Evolutionary conservation across 2,329 filamentous ascomycete species (phyloP).

Genomic region (Epichloe hybrida): DNA sequence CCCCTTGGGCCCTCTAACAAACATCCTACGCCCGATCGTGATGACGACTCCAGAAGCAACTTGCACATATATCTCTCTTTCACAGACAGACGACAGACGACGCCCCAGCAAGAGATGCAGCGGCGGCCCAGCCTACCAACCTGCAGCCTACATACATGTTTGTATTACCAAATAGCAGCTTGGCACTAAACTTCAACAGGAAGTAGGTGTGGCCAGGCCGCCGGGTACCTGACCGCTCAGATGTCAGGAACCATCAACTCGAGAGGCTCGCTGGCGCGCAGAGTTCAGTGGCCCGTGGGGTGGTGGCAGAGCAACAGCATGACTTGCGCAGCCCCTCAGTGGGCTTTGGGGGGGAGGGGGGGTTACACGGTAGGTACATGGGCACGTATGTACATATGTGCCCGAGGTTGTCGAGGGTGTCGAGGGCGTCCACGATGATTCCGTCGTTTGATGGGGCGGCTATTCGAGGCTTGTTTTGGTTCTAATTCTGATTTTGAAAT

Average conservation of each 20-base stretch:
- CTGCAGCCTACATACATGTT: too few species aligned
- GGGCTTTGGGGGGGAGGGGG: background rate
- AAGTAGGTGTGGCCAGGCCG: constrained; percentile 6
- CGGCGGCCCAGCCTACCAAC: too few species aligned
- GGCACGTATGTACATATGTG: background rate
- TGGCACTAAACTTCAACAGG: constrained; percentile 15
- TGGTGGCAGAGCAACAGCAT: background rate
- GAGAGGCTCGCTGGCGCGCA: background rate
- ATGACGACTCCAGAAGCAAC: constrained; percentile 16
- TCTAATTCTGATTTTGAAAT: too few species aligned
- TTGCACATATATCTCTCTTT: background rate
- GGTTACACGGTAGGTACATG: background rate
- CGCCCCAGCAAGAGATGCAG: constrained; percentile 19
- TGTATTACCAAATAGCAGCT: background rate
- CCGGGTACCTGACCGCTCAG: constrained; percentile 12
- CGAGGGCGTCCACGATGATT: constrained; percentile 3
- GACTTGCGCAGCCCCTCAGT: constrained; percentile 3
- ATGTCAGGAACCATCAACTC: constrained; percentile 14
- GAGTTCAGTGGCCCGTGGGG: constrained; percentile 1
- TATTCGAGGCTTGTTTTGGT: constrained; percentile 20
- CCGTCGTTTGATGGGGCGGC: constrained; percentile 12
- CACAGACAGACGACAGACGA: constrained; percentile 4
- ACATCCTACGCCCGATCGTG: constrained; percentile 12
- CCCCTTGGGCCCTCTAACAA: background rate
- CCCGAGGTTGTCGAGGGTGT: too few species aligned